Percentiles rank a stretch among this genome's conserved stretches.
Evolutionary conservation across 2,329 filamentous ascomycete genomes (phyloP).

Genomic region (Claviceps sp.): DNA sequence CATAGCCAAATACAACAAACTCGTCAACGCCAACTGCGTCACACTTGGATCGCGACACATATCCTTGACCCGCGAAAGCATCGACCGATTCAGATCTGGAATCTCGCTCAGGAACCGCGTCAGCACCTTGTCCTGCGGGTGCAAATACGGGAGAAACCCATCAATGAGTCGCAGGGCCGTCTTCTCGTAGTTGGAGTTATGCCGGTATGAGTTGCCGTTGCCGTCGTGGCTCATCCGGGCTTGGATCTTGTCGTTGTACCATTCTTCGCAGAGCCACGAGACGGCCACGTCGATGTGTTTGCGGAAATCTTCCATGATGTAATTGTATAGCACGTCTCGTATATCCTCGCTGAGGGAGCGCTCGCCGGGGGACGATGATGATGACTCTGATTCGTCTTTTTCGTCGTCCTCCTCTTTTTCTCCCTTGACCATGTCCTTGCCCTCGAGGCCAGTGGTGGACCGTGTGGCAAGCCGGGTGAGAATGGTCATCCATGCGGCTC

Average conservation of each 20-base stretch:
- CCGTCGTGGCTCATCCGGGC: conserved; percentile 19
- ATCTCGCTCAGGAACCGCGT: conserved; percentile 88
- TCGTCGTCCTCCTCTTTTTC: conserved; percentile 50
- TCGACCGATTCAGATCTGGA: conserved; percentile 58
- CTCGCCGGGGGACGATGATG: conserved; percentile 13
- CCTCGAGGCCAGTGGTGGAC: conserved; percentile 57
- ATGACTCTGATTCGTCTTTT: conserved; percentile 28
- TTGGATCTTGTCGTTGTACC: conserved; percentile 70
- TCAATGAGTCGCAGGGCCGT: conserved; percentile 76
- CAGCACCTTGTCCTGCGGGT: conserved; percentile 77
- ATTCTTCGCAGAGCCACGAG: conserved; percentile 92
- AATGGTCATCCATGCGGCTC: conserved; percentile 84
- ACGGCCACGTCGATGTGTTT: conserved; percentile 81
- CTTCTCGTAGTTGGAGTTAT: conserved; percentile 72
- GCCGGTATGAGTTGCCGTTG: conserved; percentile 28
- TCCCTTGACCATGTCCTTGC: conserved; percentile 35
- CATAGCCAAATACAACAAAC: conserved; percentile 52
- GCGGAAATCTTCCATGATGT: conserved; percentile 85
- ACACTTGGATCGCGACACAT: conserved; percentile 55
- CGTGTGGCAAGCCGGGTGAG: conserved; percentile 76
- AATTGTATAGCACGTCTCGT: conserved; percentile 67
- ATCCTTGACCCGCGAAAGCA: conserved; percentile 59
- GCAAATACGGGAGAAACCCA: conserved; percentile 80
- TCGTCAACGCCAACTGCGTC: conserved; percentile 49
- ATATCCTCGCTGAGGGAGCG: conserved; percentile 53